Percentiles rank a stretch among this genome's conserved stretches.
These are phyloP conservation scores for Phytophthora syringae DNA, from an alignment of 352 stramenopile genomes.

Conservation along the genomic window DNA sequence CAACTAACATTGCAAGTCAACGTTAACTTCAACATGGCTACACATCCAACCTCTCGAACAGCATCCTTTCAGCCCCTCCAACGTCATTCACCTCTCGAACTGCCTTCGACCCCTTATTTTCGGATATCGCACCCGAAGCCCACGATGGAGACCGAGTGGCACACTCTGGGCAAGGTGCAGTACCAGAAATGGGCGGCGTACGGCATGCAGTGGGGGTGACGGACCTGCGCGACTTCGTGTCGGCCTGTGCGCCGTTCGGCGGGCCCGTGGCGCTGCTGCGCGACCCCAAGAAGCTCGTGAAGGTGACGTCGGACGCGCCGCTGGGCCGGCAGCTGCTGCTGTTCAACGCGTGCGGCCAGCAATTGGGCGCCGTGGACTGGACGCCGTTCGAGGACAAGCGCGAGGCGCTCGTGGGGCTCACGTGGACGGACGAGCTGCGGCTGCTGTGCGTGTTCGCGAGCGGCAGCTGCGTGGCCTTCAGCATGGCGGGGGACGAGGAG, in stretches of 20 bases:
- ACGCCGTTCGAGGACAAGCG: slow-evolving; percentile 70
- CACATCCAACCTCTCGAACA: too few species aligned
- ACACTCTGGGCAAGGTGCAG: slow-evolving; percentile 86
- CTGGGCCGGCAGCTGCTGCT: slow-evolving; percentile 69
- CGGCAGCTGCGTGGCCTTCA: slow-evolving; percentile 74
- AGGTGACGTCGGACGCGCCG: slow-evolving; percentile 56
- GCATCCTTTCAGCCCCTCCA: too few species aligned
- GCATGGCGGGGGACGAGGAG: slow-evolving; percentile 74
- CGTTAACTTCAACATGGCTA: too few species aligned
- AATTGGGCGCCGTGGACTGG: slow-evolving; percentile 68
- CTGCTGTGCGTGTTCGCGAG: slow-evolving; percentile 83
- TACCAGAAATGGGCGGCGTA: slow-evolving; percentile 88
- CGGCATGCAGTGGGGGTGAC: slow-evolving; percentile 66
- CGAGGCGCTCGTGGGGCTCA: slow-evolving; percentile 77
- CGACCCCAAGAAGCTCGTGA: slow-evolving; percentile 78
- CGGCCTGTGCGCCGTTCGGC: slow-evolving; percentile 66
- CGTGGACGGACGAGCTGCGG: slow-evolving; percentile 85
- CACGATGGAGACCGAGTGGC: slow-evolving; percentile 82
- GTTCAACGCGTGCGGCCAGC: slow-evolving; percentile 77
- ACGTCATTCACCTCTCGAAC: too few species aligned
- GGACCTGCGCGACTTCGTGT: slow-evolving; percentile 75
- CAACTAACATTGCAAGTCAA: too few species aligned
- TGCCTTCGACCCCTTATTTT: neutral
- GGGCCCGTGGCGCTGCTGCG: slow-evolving; percentile 77
- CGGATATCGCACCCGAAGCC: neutral